Evolutionary conservation across 2,329 filamentous ascomycete genomes (phyloP).

Genomic region (Talaromyces sp.): DNA sequence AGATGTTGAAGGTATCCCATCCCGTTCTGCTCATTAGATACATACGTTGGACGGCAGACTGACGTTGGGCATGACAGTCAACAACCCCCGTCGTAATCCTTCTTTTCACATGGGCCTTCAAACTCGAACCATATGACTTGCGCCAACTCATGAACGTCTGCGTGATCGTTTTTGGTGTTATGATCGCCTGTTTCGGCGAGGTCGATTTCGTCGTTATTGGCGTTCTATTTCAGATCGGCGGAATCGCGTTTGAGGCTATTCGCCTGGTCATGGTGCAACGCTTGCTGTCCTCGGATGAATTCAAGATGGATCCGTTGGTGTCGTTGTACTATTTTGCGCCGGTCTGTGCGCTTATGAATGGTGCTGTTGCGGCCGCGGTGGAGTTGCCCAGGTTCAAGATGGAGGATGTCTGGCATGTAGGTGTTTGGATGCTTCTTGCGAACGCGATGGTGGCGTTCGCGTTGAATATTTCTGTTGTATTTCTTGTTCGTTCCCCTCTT

Average conservation of each 20-base stretch:
- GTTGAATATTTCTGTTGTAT: conserved; percentile 76
- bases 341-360: conserved; percentile 75
- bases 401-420: conserved; percentile 61
- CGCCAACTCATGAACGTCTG: conserved; percentile 88
- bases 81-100: conserved; percentile 93
- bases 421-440: conserved; percentile 59
- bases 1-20: conserved; percentile 82
- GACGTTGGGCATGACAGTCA: conserved; percentile 54
- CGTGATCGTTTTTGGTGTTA: conserved; percentile 87
- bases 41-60: conserved; percentile 2
- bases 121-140: conserved; percentile 74
- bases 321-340: conserved; percentile 87
- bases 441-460: conserved; percentile 74
- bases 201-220: conserved; percentile 72
- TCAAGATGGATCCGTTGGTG: conserved; percentile 84
- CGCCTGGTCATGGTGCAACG: conserved; percentile 81
- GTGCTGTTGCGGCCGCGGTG: conserved; percentile 60
- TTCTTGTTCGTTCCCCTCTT: conserved; percentile 57
- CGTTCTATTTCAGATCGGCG: conserved; percentile 65
- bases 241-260: conserved; percentile 74
- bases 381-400: conserved; percentile 63
- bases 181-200: conserved; percentile 92
- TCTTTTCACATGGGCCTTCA: conserved; percentile 79
- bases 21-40: too few relatives aligned
- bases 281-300: conserved; percentile 68